Base-by-base conservation (phyloP, 2,329 filamentous ascomycete genomes). In the Claviceps pazoutovae region DNA sequence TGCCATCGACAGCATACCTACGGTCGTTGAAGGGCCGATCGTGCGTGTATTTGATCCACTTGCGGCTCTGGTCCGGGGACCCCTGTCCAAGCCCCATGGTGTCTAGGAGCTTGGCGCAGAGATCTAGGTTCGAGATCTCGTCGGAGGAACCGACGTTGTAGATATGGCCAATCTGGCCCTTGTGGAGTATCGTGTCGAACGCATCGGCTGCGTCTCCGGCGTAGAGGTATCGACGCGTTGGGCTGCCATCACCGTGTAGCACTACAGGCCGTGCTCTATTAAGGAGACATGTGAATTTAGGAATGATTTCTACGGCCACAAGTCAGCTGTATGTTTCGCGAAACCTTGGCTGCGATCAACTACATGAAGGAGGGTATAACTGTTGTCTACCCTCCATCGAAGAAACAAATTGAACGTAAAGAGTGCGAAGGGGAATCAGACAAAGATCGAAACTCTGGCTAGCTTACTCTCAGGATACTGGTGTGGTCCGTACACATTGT, bases 401-500 rank as follows among this genome's bases (percentile, higher is more conserved):
- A 2, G 34, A 23, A 8, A 11, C 6, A 16, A n/a, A 19, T 9
- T 7, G 7, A 11, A 5, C 0, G 7, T 4, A 19, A 13, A 26
- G 11, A 19, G 8, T 13, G 14, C 5, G 13, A 23, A 48, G 17
- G 26, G 14, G 13, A 23, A 21, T n/a, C 4, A 26, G n/a, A 34
- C 30, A 34, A 34, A 42, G 13, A 13, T 5, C 5, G 17, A 19
- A 17, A 17, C 13, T 44, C 2, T 37, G 19, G 26, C 14, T 13
- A 17, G 61, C 83, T 67, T 69, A 89, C 86, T 89, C 69, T 90
- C 86, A 0, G 86, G 86, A 64, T 84, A 89, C 64, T 91, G 86
- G 62, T 90, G 85, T 21, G 87, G 87, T 0, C 87, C 87, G 61
- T 90, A 93, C 34, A 91, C 85, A 60, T 93, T 91, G 71, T 91